phyloP scores from a whole-genome alignment of 176 grass and related monocot genomes.

The Musa beccarii region DNA sequence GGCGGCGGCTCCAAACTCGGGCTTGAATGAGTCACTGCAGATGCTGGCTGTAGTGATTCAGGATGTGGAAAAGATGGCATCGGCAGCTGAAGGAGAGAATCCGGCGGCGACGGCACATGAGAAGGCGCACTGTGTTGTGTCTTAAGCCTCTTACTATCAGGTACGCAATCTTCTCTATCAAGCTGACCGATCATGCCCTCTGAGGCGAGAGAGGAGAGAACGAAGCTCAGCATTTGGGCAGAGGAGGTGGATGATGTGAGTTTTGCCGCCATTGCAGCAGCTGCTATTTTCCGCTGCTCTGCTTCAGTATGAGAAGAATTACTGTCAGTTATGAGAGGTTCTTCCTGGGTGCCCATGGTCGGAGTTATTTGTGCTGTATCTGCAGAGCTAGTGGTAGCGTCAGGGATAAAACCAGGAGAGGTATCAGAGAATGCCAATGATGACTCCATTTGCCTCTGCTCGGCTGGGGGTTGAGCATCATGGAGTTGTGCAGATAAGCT shows the following conservation, averaged over 20 bases:
- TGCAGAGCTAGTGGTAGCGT: slow-evolving; percentile 28
- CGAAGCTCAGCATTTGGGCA: slow-evolving; percentile 23
- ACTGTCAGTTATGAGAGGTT: background rate
- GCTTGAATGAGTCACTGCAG: slow-evolving; percentile 22
- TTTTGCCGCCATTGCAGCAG: slow-evolving; percentile 36
- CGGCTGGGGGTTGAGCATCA: slow-evolving; percentile 17
- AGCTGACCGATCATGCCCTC: slow-evolving; percentile 24
- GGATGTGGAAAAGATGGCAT: slow-evolving; percentile 32
- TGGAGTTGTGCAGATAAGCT: slow-evolving; percentile 29
- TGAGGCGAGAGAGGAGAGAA: slow-evolving; percentile 36
- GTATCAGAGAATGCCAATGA: slow-evolving; percentile 17
- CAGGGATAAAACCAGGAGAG: slow-evolving; percentile 12
- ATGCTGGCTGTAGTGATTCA: slow-evolving; percentile 31
- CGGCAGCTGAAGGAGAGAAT: slow-evolving; percentile 14
- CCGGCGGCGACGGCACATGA: slow-evolving; percentile 10
- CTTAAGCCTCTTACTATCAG: slow-evolving; percentile 39
- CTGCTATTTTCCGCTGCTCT: slow-evolving; percentile 22
- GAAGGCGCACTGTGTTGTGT: slow-evolving; percentile 22
- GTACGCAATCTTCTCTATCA: slow-evolving; percentile 19
- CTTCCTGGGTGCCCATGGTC: slow-evolving; percentile 27
- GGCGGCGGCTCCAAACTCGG: background rate
- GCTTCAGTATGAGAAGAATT: background rate
- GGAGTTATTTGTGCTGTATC: slow-evolving; percentile 28
- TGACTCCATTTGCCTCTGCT: slow-evolving; percentile 11
- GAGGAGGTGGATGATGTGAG: slow-evolving; percentile 27